These are phyloP conservation scores for Leccinum imitatum DNA, from an alignment of 768 basidiomycete genomes.

Conservation along the genomic window DNA sequence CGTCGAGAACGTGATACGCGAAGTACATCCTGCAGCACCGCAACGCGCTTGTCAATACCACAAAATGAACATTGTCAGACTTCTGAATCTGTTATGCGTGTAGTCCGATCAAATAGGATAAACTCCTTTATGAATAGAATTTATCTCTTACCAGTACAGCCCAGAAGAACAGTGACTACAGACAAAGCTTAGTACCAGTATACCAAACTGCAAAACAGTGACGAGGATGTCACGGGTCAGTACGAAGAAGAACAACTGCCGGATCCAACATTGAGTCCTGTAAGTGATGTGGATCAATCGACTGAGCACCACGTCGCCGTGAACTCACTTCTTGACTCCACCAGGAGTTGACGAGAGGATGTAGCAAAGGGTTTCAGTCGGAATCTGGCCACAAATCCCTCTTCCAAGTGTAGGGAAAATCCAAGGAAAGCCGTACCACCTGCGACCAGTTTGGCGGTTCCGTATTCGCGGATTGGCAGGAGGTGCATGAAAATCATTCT, in stretches of 20 bases:
- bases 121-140: not conserved
- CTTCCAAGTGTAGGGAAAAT: slow-evolving; percentile 2
- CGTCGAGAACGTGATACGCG: not conserved
- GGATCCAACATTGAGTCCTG: slow-evolving; percentile 10
- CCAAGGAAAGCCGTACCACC: not conserved
- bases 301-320: not conserved
- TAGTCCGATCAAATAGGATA: not conserved
- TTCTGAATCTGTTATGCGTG: not conserved
- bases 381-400: slow-evolving; percentile 10
- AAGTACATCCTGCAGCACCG: too few relatives aligned
- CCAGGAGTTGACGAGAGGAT: slow-evolving; percentile 12
- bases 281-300: not conserved
- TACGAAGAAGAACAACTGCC: slow-evolving; percentile 11
- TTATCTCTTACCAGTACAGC: slow-evolving; percentile 10
- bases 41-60: too few relatives aligned
- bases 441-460: not conserved
- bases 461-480: not conserved
- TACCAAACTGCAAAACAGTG: slow-evolving; percentile 10
- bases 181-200: not conserved
- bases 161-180: not conserved
- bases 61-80: not conserved
- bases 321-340: slow-evolving; percentile 4
- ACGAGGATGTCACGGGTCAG: slow-evolving; percentile 15
- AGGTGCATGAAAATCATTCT: slow-evolving; percentile 1
- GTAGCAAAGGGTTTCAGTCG: slow-evolving; percentile 7